These are phyloP conservation scores for Tetracladium maxilliforme DNA, from an alignment of 2,329 filamentous ascomycete genomes.

Conservation along the genomic window DNA sequence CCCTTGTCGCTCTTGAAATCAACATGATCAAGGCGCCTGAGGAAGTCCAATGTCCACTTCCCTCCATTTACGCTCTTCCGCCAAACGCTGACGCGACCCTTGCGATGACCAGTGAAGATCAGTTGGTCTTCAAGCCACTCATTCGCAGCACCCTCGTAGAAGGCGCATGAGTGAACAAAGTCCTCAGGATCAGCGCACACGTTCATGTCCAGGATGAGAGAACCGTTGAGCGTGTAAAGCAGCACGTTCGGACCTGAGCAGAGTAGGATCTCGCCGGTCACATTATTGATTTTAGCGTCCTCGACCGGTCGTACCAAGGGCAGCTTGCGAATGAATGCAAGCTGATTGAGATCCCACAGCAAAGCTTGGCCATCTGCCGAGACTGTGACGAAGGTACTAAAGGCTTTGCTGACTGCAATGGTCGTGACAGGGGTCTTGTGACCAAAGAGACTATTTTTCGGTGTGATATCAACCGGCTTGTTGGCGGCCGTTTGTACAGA, in stretches of 20 bases:
- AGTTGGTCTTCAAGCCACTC: slow-evolving; percentile 85
- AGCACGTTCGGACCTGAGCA: slow-evolving; percentile 62
- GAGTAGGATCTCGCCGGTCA: slow-evolving; percentile 78
- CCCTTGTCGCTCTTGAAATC: slow-evolving; percentile 50
- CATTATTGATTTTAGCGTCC: slow-evolving; percentile 77
- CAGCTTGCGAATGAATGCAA: slow-evolving; percentile 70
- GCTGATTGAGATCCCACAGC: slow-evolving; percentile 87
- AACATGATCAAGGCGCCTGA: slow-evolving; percentile 70
- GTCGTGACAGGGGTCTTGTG: slow-evolving; percentile 73
- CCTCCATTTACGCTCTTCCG: slow-evolving; percentile 40
- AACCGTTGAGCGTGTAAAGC: slow-evolving; percentile 80
- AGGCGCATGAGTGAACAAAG: slow-evolving; percentile 67
- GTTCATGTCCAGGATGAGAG: slow-evolving; percentile 66
- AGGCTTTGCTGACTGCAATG: slow-evolving; percentile 74
- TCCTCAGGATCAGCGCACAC: slow-evolving; percentile 63
- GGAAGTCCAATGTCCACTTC: slow-evolving; percentile 61
- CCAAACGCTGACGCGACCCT: slow-evolving; percentile 74
- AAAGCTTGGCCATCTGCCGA: slow-evolving; percentile 71
- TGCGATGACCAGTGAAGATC: slow-evolving; percentile 76
- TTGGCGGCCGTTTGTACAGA: slow-evolving; percentile 46
- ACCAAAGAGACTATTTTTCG: slow-evolving; percentile 72
- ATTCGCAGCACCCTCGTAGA: slow-evolving; percentile 80
- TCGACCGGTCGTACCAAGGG: slow-evolving; percentile 43
- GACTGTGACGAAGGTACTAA: slow-evolving; percentile 75
- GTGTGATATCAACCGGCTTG: slow-evolving; percentile 65